Evolutionary conservation across 768 basidiomycete species (phyloP).

Genomic region (Trametes cubensis): DNA sequence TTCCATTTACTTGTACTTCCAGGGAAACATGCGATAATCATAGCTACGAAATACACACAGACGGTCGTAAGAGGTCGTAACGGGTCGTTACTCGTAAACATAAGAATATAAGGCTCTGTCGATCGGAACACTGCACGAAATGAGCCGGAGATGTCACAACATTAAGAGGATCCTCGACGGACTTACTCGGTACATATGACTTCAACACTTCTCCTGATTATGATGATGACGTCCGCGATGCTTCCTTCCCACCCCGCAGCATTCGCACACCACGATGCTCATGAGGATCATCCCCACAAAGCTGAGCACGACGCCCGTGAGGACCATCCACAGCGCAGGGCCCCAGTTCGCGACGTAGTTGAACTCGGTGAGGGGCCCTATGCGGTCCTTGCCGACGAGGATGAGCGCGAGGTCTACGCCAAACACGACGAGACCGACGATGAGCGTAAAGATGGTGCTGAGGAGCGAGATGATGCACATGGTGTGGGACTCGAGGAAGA

Average conservation of each 20-base stretch:
- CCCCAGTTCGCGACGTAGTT: conserved; percentile 57
- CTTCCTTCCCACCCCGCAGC: conserved; percentile 57
- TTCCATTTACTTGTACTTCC: no score
- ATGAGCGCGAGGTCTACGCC: conserved; percentile 67
- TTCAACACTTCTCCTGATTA: conserved; percentile 9
- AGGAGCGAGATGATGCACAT: conserved; percentile 63
- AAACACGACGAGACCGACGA: conserved; percentile 58
- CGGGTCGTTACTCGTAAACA: neutral
- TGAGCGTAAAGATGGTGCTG: conserved; percentile 55
- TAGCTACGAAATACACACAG: neutral
- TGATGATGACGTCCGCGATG: conserved; percentile 13
- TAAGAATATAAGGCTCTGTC: neutral
- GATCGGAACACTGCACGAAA: neutral
- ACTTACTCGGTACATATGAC: neutral
- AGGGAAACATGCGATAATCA: no score
- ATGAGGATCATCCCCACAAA: conserved; percentile 67
- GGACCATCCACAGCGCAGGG: conserved; percentile 75
- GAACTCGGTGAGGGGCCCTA: conserved; percentile 43
- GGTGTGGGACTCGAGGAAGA: conserved; percentile 61
- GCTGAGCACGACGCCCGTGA: conserved; percentile 53
- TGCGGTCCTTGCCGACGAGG: conserved; percentile 48
- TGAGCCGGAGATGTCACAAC: neutral
- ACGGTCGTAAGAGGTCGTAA: neutral
- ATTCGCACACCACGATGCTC: conserved; percentile 65
- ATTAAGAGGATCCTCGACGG: no score